Conservation (phyloP, 306 rosid genomes). For the Hippophae rhamnoides region DNA sequence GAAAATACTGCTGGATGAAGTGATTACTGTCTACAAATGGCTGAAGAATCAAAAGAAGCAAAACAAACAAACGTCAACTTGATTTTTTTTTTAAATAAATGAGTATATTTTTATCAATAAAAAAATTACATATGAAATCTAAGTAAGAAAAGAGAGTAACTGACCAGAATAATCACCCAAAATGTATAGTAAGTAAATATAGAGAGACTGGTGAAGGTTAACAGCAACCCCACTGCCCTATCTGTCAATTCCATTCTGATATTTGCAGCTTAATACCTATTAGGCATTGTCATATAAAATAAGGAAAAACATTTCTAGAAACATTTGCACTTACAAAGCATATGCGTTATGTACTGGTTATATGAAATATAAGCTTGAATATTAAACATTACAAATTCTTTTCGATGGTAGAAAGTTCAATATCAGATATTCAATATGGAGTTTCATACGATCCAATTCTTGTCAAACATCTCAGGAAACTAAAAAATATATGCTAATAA, state of each 20-base stretch:
- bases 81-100: not conserved
- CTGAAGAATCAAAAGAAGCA: slow-evolving; percentile 40
- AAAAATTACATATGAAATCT: not conserved
- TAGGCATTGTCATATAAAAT: no score
- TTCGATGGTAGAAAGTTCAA: no score
- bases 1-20: slow-evolving; percentile 73
- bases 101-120: slow-evolving; percentile 2
- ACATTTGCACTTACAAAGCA: no score
- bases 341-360: no score
- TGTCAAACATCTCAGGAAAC: no score
- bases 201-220: slow-evolving; percentile 61
- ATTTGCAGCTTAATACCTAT: slow-evolving; percentile 1
- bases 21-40: slow-evolving; percentile 92
- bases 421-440: no score
- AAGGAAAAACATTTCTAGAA: no score
- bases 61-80: slow-evolving; percentile 4
- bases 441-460: no score
- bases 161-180: slow-evolving; percentile 90
- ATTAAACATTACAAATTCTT: no score
- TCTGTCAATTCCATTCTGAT: slow-evolving; percentile 72
- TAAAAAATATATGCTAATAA: no score
- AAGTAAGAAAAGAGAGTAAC: slow-evolving; percentile 16
- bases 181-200: slow-evolving; percentile 84
- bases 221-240: slow-evolving; percentile 70
- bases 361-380: no score